Conservation (phyloP, 1,139 yeast species). For the Kodamaea sp. region DNA sequence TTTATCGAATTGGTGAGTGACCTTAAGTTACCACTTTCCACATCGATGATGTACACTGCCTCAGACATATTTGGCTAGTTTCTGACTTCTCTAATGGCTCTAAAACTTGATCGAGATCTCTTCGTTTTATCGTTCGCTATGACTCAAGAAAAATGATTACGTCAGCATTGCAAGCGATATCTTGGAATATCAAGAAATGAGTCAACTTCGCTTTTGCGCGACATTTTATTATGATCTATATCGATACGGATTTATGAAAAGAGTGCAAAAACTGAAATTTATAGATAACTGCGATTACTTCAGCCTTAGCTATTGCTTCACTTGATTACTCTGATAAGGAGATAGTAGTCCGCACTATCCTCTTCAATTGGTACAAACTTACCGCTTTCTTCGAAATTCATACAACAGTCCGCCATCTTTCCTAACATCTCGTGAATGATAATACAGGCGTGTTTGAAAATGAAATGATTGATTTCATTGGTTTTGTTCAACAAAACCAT, state of each 20-base stretch:
- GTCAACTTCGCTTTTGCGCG: too few species aligned
- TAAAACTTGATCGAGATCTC: neutral
- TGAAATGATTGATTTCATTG: conserved; percentile 35
- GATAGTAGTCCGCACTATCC: too few species aligned
- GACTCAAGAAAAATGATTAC: conserved; percentile 3
- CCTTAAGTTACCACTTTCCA: conserved; percentile 92
- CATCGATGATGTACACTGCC: conserved; percentile 77
- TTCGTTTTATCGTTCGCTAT: neutral
- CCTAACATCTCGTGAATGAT: conserved; percentile 38
- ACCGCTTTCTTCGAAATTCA: neutral
- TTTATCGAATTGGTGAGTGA: conserved; percentile 86
- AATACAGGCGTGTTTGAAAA: conserved; percentile 33
- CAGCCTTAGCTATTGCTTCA: too few species aligned
- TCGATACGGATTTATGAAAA: too few species aligned
- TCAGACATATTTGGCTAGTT: conserved; percentile 2
- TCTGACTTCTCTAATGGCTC: neutral
- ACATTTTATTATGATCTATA: too few species aligned
- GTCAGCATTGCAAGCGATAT: too few species aligned
- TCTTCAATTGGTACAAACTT: too few species aligned
- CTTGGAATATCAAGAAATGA: too few species aligned
- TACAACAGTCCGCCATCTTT: conserved; percentile 29
- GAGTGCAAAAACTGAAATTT: too few species aligned
- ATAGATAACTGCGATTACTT: too few species aligned
- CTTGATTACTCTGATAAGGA: too few species aligned
- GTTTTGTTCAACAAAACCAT: conserved; percentile 31